Base-by-base conservation (phyloP, 352 stramenopile species). In the Phytophthora agathidicida region DNA sequence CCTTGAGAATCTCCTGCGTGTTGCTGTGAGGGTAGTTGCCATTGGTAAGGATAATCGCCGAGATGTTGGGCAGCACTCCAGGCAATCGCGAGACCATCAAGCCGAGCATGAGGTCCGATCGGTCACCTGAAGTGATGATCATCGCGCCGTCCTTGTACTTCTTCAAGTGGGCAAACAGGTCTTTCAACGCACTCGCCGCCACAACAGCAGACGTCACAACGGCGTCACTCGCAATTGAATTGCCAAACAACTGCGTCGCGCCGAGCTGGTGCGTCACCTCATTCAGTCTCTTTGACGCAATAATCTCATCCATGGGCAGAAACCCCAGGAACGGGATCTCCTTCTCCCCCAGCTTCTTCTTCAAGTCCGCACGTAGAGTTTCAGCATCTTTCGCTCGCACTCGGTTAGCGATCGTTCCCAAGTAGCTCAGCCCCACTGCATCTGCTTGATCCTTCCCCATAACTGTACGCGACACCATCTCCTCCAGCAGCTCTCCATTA, bases 201-300 rank as follows among this genome's bases (percentile, higher is more conserved):
- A 91, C 79, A 8, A 93, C 69, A 0, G 71, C 81, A 3, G 80
- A 81, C 10, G 80, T 86, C 1, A 93, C 80, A 7, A 88, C 68
- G 16, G 88, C 77, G 48, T 85, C 75, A 65, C 89, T 90, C 13
- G 83, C 60, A 31, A 89, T 83, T 11, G 78, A 47, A 23, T 72
- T 80, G 10, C 79, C 80, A 41, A 91, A 91, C 13, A 93, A 58
- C 51, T 88, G 77, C 47, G 44, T 90, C 11, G 81, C 83, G 17
- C 71, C 73, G 7, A 93, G 60, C 54, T 87, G 81, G 57, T 81
- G 56, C 16, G 76, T 77, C 19, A 93, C 83, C 65, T 93, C 83
- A 35, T 91, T 91, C 19, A 93, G 54, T 1, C 83, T 75, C 66
- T 90, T 91, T 36, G 83, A 93, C 9, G 76, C 71, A n/a, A 93